These are phyloP conservation scores for Didymella sp. DNA, from an alignment of 2,329 filamentous ascomycete genomes.

Conservation along the genomic window DNA sequence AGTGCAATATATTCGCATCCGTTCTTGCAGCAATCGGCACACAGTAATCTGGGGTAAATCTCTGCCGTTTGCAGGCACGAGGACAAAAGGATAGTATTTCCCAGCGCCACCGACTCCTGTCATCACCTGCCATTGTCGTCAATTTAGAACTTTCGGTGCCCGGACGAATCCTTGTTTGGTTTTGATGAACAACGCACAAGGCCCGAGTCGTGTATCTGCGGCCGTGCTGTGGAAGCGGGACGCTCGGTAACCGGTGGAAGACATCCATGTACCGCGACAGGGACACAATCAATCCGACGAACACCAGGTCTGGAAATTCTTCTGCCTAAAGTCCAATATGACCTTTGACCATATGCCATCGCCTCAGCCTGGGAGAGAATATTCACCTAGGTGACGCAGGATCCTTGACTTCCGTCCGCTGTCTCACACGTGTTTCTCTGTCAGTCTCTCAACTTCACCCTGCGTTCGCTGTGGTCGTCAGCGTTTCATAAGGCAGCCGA, in stretches of 20 bases:
- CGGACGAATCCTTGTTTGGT: conserved; percentile 22
- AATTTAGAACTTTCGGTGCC: conserved; percentile 27
- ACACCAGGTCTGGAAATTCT: conserved; percentile 17
- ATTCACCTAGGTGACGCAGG: conserved; percentile 18
- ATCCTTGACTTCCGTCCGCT: conserved; percentile 25
- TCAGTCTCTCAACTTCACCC: conserved; percentile 18
- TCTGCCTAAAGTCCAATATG: conserved; percentile 13
- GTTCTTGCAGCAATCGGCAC: conserved; percentile 32
- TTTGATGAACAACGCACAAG: conserved; percentile 19
- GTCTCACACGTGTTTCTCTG: conserved; percentile 30
- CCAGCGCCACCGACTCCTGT: conserved; percentile 26
- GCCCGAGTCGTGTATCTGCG: conserved; percentile 13
- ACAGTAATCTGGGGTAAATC: conserved; percentile 38
- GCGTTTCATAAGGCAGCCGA: conserved; percentile 41
- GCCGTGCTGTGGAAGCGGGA: conserved; percentile 3
- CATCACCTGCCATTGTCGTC: conserved; percentile 30
- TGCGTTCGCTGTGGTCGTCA: conserved; percentile 23
- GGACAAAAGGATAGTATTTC: conserved; percentile 24
- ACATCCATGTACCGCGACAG: conserved; percentile 13
- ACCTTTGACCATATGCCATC: background rate
- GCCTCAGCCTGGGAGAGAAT: conserved; percentile 8
- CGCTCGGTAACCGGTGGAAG: conserved; percentile 14
- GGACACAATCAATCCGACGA: conserved; percentile 18
- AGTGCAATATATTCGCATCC: conserved; percentile 41
- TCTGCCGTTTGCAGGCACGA: conserved; percentile 35